phyloP scores from a whole-genome alignment of 306 rosid species.

The Fragaria ananassa region DNA sequence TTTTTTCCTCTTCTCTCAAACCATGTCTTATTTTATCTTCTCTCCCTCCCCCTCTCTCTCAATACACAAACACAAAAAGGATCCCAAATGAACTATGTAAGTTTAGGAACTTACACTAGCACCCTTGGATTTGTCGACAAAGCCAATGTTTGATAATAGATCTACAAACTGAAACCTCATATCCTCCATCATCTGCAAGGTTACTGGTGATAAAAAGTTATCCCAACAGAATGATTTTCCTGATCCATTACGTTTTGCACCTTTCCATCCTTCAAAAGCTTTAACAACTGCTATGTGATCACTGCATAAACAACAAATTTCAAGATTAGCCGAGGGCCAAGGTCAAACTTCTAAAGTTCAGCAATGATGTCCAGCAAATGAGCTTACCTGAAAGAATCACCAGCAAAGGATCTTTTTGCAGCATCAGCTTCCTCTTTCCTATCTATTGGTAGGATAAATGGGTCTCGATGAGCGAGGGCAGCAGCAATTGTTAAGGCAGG shows the following conservation, averaged over 20 bases:
- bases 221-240: constrained; percentile 87
- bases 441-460: constrained; percentile 80
- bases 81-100: background rate
- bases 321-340: constrained; percentile 16
- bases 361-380: constrained; percentile 12
- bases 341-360: constrained; percentile 9
- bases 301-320: constrained; percentile 40
- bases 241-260: constrained; percentile 62
- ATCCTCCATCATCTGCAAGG: constrained; percentile 96
- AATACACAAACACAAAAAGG: background rate
- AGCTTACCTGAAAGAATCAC: constrained; percentile 88
- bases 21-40: background rate
- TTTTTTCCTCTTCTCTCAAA: background rate
- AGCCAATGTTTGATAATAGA: constrained; percentile 83
- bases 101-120: constrained; percentile 50
- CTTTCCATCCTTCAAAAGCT: constrained; percentile 96
- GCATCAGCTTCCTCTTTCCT: constrained; percentile 93
- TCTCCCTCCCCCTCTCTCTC: background rate
- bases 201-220: constrained; percentile 68
- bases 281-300: constrained; percentile 93
- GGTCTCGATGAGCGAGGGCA: constrained; percentile 91
- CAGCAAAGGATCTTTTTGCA: constrained; percentile 74
- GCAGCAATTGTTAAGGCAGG: constrained; percentile 96
- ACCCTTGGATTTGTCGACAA: constrained; percentile 85
- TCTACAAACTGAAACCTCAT: constrained; percentile 90